These are phyloP conservation scores for Rhytidiadelphus loreus DNA, from an alignment of 225 moss, liverwort and hornwort species.

Conservation along the genomic window DNA sequence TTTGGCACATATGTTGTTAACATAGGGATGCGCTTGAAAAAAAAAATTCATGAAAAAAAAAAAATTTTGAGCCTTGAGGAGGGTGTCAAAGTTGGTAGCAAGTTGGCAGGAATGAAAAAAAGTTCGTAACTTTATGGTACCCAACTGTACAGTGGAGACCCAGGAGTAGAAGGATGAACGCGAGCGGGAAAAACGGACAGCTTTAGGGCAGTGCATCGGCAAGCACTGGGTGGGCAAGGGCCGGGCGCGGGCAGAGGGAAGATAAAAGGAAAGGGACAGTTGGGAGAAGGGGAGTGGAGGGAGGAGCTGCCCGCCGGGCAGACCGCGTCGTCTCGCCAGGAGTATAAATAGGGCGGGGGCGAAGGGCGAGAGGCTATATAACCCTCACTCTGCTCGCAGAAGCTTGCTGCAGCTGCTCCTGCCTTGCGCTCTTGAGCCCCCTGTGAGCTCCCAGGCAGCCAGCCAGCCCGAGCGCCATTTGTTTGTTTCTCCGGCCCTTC, in stretches of 20 bases:
- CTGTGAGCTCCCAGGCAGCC: background rate
- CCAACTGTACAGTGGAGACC: too few relatives aligned
- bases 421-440: background rate
- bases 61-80: too few relatives aligned
- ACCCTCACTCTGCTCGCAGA: background rate
- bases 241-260: background rate
- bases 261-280: background rate
- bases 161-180: background rate
- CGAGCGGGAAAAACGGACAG: background rate
- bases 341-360: background rate
- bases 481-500: background rate
- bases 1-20: too few relatives aligned
- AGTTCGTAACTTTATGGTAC: too few relatives aligned
- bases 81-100: too few relatives aligned
- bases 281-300: background rate
- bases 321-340: background rate
- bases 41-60: too few relatives aligned
- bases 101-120: too few relatives aligned
- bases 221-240: too few relatives aligned
- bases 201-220: background rate
- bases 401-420: background rate
- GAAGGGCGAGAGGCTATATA: background rate
- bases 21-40: too few relatives aligned
- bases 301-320: background rate
- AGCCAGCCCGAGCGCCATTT: background rate